Conservation (phyloP, 805 yeast species). For the Candida schatavii region DNA sequence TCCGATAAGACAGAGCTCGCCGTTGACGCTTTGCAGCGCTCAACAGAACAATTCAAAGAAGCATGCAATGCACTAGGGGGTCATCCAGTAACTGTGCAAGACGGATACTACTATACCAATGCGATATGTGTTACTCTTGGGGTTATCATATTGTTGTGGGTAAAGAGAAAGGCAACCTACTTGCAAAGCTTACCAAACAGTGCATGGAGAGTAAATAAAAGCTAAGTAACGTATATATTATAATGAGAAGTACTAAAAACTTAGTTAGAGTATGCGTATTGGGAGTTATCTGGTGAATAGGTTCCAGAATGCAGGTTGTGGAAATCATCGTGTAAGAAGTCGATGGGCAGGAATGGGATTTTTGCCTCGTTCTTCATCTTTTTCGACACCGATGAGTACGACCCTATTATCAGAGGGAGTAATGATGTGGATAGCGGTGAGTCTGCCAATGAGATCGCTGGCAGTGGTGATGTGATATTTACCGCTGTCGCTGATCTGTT, state of each 20-base stretch:
- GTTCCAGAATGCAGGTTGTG: constrained; percentile 2
- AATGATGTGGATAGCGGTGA: constrained; percentile 29
- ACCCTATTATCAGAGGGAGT: constrained; percentile 40
- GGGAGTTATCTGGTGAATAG: neutral
- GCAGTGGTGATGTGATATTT: constrained; percentile 7
- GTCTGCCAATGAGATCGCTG: constrained; percentile 13
- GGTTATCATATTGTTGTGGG: constrained; percentile 61
- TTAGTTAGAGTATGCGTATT: neutral
- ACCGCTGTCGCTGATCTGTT: neutral
- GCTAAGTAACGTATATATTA: neutral
- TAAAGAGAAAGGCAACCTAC: constrained; percentile 56
- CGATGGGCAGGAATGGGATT: constrained; percentile 41
- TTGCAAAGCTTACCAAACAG: constrained; percentile 71
- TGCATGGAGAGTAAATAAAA: constrained; percentile 61
- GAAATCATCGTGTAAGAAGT: constrained; percentile 36
- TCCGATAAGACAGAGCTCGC: neutral
- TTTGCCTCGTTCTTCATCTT: constrained; percentile 34
- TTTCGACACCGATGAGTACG: constrained; percentile 33
- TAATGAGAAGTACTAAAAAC: neutral
- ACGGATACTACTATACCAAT: constrained; percentile 85
- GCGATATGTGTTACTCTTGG: constrained; percentile 70
- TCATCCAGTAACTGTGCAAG: constrained; percentile 49
- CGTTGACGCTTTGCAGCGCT: neutral
- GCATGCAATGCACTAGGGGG: constrained; percentile 59
- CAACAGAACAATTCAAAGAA: constrained; percentile 38